Conservation (phyloP, 768 basidiomycete genomes). For the Antrodiella citrinella region DNA sequence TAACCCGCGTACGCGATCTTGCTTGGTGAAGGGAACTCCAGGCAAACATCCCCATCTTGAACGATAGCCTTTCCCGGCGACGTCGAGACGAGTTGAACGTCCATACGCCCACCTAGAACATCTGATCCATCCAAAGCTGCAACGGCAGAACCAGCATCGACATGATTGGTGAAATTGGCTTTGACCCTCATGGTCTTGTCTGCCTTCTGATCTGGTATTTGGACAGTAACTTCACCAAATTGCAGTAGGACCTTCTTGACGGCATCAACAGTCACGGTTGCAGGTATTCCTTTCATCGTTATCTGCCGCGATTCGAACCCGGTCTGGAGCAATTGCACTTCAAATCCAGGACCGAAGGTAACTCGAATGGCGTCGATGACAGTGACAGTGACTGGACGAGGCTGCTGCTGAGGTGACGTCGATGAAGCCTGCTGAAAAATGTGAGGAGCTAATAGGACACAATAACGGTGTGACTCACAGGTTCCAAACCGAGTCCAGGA, state of each 20-base stretch:
- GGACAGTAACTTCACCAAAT: slow-evolving; percentile 39
- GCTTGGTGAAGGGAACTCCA: slow-evolving; percentile 53
- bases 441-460: background rate
- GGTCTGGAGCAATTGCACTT: slow-evolving; percentile 46
- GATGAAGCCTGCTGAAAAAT: background rate
- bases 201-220: slow-evolving; percentile 9
- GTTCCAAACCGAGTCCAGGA: slow-evolving; percentile 17
- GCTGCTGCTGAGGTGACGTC: background rate
- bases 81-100: slow-evolving; percentile 34
- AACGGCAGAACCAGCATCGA: slow-evolving; percentile 47
- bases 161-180: slow-evolving; percentile 39
- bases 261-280: slow-evolving; percentile 22
- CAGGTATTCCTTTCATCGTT: slow-evolving; percentile 43
- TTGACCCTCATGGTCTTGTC: slow-evolving; percentile 23
- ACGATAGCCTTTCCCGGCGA: slow-evolving; percentile 30
- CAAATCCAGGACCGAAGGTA: slow-evolving; percentile 53
- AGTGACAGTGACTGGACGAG: slow-evolving; percentile 17
- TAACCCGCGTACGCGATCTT: slow-evolving; percentile 61
- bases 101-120: slow-evolving; percentile 31
- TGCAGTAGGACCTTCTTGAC: slow-evolving; percentile 32
- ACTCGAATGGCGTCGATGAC: slow-evolving; percentile 51
- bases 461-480: slow-evolving; percentile 4
- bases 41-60: slow-evolving; percentile 44
- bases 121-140: slow-evolving; percentile 39
- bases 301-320: slow-evolving; percentile 66